Evolutionary conservation across 2,329 filamentous ascomycete species (phyloP), one percentile per base, ranked within the genome.

Genomic region (Graphiopsis chlorocephala): DNA sequence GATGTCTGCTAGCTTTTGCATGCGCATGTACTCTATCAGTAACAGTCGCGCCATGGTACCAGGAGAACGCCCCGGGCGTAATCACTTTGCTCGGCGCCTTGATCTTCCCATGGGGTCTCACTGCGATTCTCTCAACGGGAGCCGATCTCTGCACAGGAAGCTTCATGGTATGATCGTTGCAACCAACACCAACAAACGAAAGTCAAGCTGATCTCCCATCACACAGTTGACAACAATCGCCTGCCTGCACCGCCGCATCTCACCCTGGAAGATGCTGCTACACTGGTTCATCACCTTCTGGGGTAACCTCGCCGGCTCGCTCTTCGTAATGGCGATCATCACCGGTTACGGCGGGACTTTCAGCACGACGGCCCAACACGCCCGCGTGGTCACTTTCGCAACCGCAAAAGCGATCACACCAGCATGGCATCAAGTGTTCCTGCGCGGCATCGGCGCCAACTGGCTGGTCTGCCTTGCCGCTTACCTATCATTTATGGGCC

Each of bases 401-500:
- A 81, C 77, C 11, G 76, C 78, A 20, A 86, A 86, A 67, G 81
- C 80, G 66, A 72, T 84, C 11, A 77, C 73, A 0, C 83, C 84
- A 0, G 68, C 77, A 2, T 84, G 83, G 76, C 81, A 84, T 58
- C 78, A 82, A 64, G 83, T 86, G 59, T 85, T 87, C 69, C 73
- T 86, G 0, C 78, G 82, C 48, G 84, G 75, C 1, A 85, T 87
- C 52, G 82, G 84, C 4, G 72, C 71, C 68, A 86, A 86, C 73
- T 86, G 84, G 84, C 79, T 87, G 0, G 84, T 87, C 2, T 85
- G 83, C 64, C 74, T 86, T 28, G 83, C 82, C 0, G 80, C 82
- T 52, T 86, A 78, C 65, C 74, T 83, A 10, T 78, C 77, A 1
- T 75, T 81, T 3, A 81, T 82, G 64, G 82, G 81, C 5, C 79